Evolutionary conservation across 306 rosid species (phyloP), one percentile per base, ranked within the genome.

Genomic region (Ammopiptanthus mongolicus): DNA sequence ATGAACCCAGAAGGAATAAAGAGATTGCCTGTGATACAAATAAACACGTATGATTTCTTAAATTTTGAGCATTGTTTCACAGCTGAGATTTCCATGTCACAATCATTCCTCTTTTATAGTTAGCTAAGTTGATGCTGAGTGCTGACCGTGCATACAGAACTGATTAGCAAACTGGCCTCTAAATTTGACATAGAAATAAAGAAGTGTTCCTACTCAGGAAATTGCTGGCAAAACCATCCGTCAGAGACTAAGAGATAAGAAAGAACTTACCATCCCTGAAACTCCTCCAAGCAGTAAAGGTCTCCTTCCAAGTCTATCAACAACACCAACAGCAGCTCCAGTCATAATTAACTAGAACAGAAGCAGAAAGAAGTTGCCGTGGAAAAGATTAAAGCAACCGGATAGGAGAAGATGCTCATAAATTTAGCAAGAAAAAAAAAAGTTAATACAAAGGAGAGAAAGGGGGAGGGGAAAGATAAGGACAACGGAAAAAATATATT

Each of bases 201-300:
- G 13, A 57, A 63, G 69, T 48, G 33, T 59, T 65, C 46, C 55
- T 55, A 69, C 28, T 58, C 22, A 12, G 39, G 28, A 70, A 55
- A 48, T 64, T 51, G 53, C 65, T 59, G 25, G 10, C 68, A 69
- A 80, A 76, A 78, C 14, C 58, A 57, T 61, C 23, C 15, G 4
- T 42, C 55, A 46, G 29, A 75, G 47, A 64, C 56, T 23, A 31
- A 15, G 77, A 61, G 19, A 72, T 4, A 73, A 69, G 23, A 46
- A 82, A 59, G 76, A 51, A 72, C 93, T 82, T 72, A 95, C 99
- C 68, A 95, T 89, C 80, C 99, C 99, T 62, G 91, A 82, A 81
- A 95, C 97, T 75, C 99, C 99, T 67, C 91, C 91, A 56, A 95
- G 88, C 22, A 95, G 88, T 86, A 92, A 79, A 77, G 99, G 99